phyloP scores from a whole-genome alignment of 768 basidiomycete genomes.

The Tulasnella sp. region DNA sequence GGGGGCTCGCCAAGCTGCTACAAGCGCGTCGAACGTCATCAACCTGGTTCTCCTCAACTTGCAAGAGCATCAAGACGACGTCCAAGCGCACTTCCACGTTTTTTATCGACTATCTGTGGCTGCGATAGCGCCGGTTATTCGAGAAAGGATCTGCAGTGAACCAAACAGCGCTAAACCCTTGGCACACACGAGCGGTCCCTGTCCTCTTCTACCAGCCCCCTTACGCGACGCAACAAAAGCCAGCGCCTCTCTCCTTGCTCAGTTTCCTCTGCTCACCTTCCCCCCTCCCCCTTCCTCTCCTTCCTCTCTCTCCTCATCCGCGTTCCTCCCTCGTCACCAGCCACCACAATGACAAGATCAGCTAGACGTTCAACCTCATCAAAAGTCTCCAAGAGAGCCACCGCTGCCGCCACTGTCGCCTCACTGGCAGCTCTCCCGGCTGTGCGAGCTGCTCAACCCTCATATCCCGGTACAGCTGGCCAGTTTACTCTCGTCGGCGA shows the following conservation, averaged over 20 bases:
- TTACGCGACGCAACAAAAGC: background rate
- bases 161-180: background rate
- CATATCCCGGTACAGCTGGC: background rate
- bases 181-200: background rate
- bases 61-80: background rate
- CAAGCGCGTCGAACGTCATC: background rate
- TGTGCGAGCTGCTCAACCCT: constrained; percentile 9
- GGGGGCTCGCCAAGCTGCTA: background rate
- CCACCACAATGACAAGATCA: background rate
- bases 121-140: background rate
- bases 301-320: background rate
- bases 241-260: background rate
- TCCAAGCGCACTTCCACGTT: background rate
- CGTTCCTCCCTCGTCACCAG: background rate
- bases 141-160: background rate
- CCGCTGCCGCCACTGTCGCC: background rate
- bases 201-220: background rate
- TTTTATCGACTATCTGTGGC: background rate
- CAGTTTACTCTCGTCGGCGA: constrained; percentile 16
- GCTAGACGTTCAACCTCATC: background rate
- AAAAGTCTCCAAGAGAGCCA: background rate
- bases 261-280: background rate
- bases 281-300: background rate
- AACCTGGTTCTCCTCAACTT: background rate
- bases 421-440: background rate